Evolutionary conservation across 1,284 basidiomycete species (phyloP).

Genomic region (Naganishia sp.): DNA sequence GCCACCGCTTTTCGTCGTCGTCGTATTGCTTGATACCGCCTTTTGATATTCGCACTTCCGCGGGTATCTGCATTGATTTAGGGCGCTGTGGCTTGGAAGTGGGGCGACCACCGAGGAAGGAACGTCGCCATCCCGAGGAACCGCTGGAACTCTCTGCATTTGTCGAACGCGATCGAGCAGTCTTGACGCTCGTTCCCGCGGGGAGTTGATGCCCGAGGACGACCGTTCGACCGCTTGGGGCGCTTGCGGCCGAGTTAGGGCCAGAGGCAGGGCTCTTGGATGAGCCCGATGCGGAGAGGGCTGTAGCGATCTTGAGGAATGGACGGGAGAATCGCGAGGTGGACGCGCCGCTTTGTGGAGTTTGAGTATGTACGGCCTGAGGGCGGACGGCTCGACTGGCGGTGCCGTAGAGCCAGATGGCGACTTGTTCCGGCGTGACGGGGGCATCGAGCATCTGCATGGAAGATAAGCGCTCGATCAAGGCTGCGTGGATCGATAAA

Average conservation of each 20-base stretch:
- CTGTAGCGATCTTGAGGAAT: constrained; percentile 21
- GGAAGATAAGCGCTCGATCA: not conserved
- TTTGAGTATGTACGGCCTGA: not conserved
- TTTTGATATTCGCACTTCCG: not conserved
- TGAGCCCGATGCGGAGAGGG: constrained; percentile 6
- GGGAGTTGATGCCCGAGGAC: constrained; percentile 16
- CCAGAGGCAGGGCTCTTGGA: constrained; percentile 13
- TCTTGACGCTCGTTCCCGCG: constrained; percentile 16
- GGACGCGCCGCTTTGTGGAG: constrained; percentile 6
- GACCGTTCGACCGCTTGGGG: not conserved
- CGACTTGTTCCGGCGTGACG: constrained; percentile 9
- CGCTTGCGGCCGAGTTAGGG: constrained; percentile 4
- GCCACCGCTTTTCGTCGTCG: constrained; percentile 18
- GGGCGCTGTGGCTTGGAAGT: constrained; percentile 10
- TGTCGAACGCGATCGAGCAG: constrained; percentile 13
- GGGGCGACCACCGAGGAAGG: constrained; percentile 13
- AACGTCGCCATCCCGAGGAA: constrained; percentile 16
- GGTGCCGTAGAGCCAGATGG: constrained; percentile 1
- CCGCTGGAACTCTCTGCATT: not conserved
- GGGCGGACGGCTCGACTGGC: not conserved
- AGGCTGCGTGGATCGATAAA: too few relatives aligned
- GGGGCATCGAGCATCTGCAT: constrained; percentile 4
- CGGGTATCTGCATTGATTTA: constrained; percentile 19
- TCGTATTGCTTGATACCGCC: not conserved
- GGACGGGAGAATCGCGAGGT: constrained; percentile 23